A percentile compares a stretch with the other conserved stretches of the same genome.
phyloP scores from a whole-genome alignment of 495 filamentous ascomycete species.

The Tuber borchii region DNA sequence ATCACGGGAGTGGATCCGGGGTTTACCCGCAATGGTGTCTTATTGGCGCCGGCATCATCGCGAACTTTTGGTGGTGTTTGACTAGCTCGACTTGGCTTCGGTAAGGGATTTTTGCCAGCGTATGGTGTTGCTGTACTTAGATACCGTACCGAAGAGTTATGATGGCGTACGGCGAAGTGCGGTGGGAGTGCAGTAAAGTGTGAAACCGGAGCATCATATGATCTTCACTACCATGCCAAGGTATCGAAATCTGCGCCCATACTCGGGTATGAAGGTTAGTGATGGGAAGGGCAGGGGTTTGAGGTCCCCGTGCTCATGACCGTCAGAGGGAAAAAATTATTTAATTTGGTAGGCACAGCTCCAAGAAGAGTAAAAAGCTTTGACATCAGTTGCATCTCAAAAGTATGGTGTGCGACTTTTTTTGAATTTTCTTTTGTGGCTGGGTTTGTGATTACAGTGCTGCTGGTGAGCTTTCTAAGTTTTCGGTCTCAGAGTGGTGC shows the following conservation, averaged over 20 bases:
- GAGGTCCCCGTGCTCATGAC: no score
- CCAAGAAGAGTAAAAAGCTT: no score
- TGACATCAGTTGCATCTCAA: neutral
- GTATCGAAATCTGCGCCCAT: neutral
- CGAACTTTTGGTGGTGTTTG: neutral
- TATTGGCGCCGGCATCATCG: neutral
- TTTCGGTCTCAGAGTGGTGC: neutral
- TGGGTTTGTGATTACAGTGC: neutral
- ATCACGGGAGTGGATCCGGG: neutral
- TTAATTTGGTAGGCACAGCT: no score
- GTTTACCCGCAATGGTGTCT: neutral
- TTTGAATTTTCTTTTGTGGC: neutral
- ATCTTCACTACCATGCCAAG: neutral
- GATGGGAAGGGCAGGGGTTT: no score
- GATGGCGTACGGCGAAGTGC: no score
- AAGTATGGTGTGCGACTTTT: neutral
- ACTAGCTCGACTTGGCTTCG: neutral
- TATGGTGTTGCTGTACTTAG: neutral
- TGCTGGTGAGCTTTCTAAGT: neutral
- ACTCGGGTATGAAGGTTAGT: no score
- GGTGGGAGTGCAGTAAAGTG: neutral
- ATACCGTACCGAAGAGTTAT: neutral
- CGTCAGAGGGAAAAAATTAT: no score
- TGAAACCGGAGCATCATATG: neutral
- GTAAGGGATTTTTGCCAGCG: neutral